Conservation (phyloP, 306 rosid genomes). For the Vigna radiata region DNA sequence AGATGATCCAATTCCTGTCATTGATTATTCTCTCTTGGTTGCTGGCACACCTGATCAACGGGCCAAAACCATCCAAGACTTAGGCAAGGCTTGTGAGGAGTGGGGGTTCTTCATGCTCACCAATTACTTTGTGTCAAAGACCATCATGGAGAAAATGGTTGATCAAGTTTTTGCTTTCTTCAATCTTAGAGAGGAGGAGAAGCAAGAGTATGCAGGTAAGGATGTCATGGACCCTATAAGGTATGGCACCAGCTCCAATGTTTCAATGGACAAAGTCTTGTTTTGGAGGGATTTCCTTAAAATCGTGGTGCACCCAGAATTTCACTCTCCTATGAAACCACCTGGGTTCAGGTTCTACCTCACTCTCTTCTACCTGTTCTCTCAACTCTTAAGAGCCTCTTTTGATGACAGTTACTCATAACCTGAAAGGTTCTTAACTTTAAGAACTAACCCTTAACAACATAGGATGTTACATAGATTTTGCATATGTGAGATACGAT, state of each 20-base stretch:
- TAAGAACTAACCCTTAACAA: not conserved
- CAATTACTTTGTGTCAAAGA: constrained; percentile 46
- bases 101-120: constrained; percentile 58
- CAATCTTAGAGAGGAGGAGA: constrained; percentile 54
- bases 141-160: constrained; percentile 45
- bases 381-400: not conserved
- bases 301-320: constrained; percentile 57
- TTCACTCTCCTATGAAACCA: constrained; percentile 64
- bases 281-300: constrained; percentile 75
- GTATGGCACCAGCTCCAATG: constrained; percentile 60
- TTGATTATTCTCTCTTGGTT: constrained; percentile 48
- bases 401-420: not conserved
- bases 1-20: constrained; percentile 52
- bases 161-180: constrained; percentile 46
- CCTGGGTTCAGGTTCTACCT: constrained; percentile 57
- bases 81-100: constrained; percentile 52
- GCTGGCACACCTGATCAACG: constrained; percentile 48
- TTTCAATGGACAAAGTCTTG: constrained; percentile 44
- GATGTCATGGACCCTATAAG: constrained; percentile 46
- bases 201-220: constrained; percentile 51
- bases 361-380: not conserved
- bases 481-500: too few relatives aligned
- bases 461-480: too few relatives aligned
- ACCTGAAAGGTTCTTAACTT: not conserved
- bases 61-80: constrained; percentile 42